Evolutionary conservation across 23 red algal species (phyloP).

Genomic region (Pyropia yezoensis): DNA sequence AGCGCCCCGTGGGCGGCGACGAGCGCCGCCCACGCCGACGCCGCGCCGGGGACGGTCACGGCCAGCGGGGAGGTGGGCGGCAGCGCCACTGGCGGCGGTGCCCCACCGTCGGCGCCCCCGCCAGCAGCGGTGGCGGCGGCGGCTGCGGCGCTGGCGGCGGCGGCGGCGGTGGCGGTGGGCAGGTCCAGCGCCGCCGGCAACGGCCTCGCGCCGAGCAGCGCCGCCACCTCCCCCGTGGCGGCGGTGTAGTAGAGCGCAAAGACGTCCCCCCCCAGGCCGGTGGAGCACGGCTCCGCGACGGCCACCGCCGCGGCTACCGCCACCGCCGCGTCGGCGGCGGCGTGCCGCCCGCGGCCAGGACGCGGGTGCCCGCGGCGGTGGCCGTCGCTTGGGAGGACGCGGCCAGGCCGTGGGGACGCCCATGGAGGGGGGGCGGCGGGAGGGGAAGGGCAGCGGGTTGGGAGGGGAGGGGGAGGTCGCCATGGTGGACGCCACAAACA

Average conservation of each 20-base stretch:
- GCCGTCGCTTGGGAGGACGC: constrained; percentile 81
- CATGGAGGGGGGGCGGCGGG: constrained; percentile 6
- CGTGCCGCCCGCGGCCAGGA: constrained; percentile 47
- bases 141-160: neutral
- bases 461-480: no score
- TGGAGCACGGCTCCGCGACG: constrained; percentile 95
- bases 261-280: constrained; percentile 84
- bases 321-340: constrained; percentile 86
- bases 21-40: constrained; percentile 56
- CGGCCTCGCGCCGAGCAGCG: constrained; percentile 56
- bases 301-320: constrained; percentile 67
- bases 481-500: no score
- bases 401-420: constrained; percentile 52
- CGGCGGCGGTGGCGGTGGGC: neutral
- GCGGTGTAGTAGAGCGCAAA: constrained; percentile 58
- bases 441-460: no score
- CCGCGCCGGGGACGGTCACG: constrained; percentile 83
- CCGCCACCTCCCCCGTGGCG: constrained; percentile 11
- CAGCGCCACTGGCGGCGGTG: no score
- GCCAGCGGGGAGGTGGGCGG: constrained; percentile 25
- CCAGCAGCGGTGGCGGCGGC: neutral
- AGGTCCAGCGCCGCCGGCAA: constrained; percentile 20
- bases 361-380: constrained; percentile 45
- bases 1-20: constrained; percentile 36
- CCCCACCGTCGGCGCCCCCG: no score